Base-by-base conservation (phyloP, 1,284 basidiomycete genomes). In the Irpex sp. region DNA sequence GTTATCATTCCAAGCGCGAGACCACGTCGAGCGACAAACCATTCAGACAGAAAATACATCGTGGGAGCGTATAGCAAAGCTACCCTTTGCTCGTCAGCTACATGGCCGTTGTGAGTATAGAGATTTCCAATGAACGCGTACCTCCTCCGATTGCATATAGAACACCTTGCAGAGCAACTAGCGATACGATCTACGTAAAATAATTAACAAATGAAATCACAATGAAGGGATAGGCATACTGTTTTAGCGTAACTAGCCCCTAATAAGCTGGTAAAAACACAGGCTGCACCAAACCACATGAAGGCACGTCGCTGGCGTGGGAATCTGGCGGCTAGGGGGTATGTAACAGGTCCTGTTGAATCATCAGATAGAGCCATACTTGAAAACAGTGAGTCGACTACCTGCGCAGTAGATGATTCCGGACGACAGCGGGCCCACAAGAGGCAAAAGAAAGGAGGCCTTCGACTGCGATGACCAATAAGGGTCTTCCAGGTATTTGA, bases 1-100 rank as follows among this genome's bases (percentile, higher is more conserved):
- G 83, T 83, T 32, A 86, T 80, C 45, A 85, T 76, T 0, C 85
- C 85, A 67, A 82, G 83, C 1, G 85, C 86, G 10, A 85, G 75
- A 0, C 85, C 85, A 22, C 84, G 74, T 0, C 81, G 78, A 5
- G 72, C 72, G 22, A 84, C 78, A 71, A 87, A 87, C 86, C 85
- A 87, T 68, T 86, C 85, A 0, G 82, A 79, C 69, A 87, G 74
- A 71, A 80, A 84, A 18, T 78, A 80, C 15, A 86, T 78, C 42
- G 77, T 79, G 0, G 82, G 80, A 9, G 78, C 75, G 72, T 83
- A 85, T 1, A 85, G 69, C 20, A 86, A 64, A 2, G 80, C 83
- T 83, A 38, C 9, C 7, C 32, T 38, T 7, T 38, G 32, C 7
- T 38, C 32, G 32, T 38, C 32, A 18, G 32, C 20, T 27, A 60